Percentiles rank a stretch among this genome's conserved stretches.
These are phyloP conservation scores for Phlebopus sp. DNA, from an alignment of 1,284 basidiomycete genomes.

Conservation along the genomic window DNA sequence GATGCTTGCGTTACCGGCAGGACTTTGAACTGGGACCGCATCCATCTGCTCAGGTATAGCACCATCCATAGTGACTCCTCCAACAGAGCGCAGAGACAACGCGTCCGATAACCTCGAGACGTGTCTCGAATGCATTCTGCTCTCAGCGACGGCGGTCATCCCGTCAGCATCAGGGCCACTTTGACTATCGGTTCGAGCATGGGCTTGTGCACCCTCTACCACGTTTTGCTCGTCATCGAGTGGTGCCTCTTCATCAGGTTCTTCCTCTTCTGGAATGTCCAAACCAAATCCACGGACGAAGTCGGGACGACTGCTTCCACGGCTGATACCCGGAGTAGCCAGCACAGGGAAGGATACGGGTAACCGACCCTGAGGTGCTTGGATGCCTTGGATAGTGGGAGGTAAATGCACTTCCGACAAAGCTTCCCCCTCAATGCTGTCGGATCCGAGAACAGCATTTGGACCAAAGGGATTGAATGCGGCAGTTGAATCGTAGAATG, in stretches of 20 bases:
- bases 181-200: conserved; percentile 16
- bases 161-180: conserved; percentile 30
- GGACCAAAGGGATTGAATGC: conserved; percentile 63
- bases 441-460: conserved; percentile 49
- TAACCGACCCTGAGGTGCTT: conserved; percentile 60
- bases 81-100: conserved; percentile 62
- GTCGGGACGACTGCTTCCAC: conserved; percentile 60
- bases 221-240: conserved; percentile 28
- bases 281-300: conserved; percentile 75
- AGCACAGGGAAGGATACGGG: conserved; percentile 48
- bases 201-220: conserved; percentile 24
- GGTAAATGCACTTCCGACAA: conserved; percentile 13
- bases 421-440: conserved; percentile 37
- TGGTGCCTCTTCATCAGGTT: conserved; percentile 41
- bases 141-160: conserved; percentile 46
- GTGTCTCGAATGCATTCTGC: conserved; percentile 63
- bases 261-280: conserved; percentile 68
- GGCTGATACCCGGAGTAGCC: conserved; percentile 43
- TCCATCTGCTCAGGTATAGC: conserved; percentile 29
- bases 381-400: conserved; percentile 35
- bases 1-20: conserved; percentile 28
- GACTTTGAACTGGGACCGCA: conserved; percentile 29
- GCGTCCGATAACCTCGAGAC: conserved; percentile 65
- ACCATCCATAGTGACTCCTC: conserved; percentile 40
- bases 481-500: conserved; percentile 40